phyloP scores from a whole-genome alignment of 495 filamentous ascomycete species.

The Neurospora sp. region DNA sequence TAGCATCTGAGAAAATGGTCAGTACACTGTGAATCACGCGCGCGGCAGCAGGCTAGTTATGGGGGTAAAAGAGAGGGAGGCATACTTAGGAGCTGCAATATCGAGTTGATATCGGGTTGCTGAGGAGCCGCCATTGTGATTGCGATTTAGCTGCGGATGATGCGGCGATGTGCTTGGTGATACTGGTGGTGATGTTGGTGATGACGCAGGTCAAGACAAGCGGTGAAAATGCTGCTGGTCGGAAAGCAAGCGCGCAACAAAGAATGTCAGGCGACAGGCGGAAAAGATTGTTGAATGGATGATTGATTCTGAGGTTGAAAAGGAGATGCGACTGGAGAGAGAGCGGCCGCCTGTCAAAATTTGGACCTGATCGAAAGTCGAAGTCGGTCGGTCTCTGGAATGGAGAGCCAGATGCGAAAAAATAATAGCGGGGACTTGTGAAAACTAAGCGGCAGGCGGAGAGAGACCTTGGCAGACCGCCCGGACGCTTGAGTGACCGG shows the following conservation, averaged over 20 bases:
- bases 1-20: constrained; percentile 9
- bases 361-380: neutral
- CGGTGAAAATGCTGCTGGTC: neutral
- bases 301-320: neutral
- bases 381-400: neutral
- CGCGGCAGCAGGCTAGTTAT: neutral
- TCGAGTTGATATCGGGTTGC: constrained; percentile 21
- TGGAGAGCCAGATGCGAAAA: neutral
- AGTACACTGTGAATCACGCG: neutral
- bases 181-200: neutral
- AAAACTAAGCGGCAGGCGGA: neutral
- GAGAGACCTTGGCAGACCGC: neutral
- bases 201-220: neutral
- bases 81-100: constrained; percentile 15
- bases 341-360: neutral
- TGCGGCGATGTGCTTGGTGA: neutral
- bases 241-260: neutral
- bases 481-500: neutral
- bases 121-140: constrained; percentile 19
- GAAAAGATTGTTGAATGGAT: neutral
- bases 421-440: neutral
- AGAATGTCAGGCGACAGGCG: neutral
- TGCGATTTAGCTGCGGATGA: neutral
- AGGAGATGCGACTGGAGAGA: neutral
- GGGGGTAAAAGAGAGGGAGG: neutral